Conservation (phyloP, 176 grass and related monocot genomes). For the Eragrostis curvula region DNA sequence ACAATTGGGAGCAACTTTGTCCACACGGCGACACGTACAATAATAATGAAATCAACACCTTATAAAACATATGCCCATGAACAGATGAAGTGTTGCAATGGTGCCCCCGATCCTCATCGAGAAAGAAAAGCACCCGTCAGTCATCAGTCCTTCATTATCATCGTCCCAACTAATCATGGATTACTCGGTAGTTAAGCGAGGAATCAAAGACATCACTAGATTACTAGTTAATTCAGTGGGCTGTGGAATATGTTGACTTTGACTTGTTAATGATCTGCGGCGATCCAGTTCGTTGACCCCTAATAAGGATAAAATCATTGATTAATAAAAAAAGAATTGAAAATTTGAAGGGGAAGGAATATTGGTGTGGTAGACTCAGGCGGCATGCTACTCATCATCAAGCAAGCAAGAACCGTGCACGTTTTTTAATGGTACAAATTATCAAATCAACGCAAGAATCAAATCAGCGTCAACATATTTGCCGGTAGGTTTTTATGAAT, state of each 20-base stretch:
- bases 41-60: background rate
- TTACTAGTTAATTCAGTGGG: background rate
- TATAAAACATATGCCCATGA: background rate
- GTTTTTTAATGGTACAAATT: background rate
- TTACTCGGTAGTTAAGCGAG: constrained; percentile 18
- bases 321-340: background rate
- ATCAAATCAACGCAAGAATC: background rate
- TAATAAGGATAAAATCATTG: background rate
- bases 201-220: constrained; percentile 9
- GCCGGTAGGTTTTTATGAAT: too few relatives aligned
- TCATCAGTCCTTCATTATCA: background rate
- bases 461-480: background rate
- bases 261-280: background rate
- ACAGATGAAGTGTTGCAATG: background rate
- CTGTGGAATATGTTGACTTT: constrained; percentile 15
- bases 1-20: background rate
- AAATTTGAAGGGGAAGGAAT: background rate
- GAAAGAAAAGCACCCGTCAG: background rate
- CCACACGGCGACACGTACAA: background rate
- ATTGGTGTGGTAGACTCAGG: too few relatives aligned
- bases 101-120: background rate
- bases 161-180: background rate
- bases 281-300: background rate
- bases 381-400: background rate
- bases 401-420: constrained; percentile 1